phyloP scores from a whole-genome alignment of 768 basidiomycete genomes.

The Tricholoma saponaceum region DNA sequence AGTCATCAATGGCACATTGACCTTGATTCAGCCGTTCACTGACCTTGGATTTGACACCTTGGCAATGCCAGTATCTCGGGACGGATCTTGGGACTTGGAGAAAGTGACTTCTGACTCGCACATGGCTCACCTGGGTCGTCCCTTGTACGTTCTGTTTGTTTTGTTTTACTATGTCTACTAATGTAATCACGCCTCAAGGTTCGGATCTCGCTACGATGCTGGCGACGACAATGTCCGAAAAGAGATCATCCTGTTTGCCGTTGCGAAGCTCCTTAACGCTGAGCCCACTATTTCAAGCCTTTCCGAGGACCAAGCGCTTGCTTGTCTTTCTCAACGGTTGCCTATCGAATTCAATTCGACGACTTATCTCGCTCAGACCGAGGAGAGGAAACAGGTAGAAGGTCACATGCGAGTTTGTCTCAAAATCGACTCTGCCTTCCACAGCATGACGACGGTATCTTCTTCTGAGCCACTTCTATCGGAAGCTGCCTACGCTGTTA shows the following conservation, averaged over 20 bases:
- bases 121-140: background rate
- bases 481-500: constrained; percentile 21
- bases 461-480: constrained; percentile 24
- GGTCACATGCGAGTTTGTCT: background rate
- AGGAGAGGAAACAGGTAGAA: background rate
- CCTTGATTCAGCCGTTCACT: background rate
- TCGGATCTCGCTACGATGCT: background rate
- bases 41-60: background rate
- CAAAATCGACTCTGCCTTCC: background rate
- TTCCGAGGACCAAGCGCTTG: background rate
- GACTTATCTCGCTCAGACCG: background rate
- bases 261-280: background rate
- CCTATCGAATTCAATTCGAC: background rate
- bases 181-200: background rate
- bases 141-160: background rate
- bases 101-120: background rate
- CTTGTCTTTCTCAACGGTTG: background rate
- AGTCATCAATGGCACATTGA: background rate
- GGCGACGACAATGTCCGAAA: background rate
- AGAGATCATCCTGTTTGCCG: background rate
- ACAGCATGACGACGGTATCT: constrained; percentile 19
- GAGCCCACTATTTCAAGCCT: background rate
- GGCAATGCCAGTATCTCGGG: background rate
- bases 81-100: background rate
- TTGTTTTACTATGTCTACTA: background rate